Evolutionary conservation across 495 filamentous ascomycete genomes (phyloP), one percentile per base, ranked within the genome.

Genomic region (Penicillium lagena): DNA sequence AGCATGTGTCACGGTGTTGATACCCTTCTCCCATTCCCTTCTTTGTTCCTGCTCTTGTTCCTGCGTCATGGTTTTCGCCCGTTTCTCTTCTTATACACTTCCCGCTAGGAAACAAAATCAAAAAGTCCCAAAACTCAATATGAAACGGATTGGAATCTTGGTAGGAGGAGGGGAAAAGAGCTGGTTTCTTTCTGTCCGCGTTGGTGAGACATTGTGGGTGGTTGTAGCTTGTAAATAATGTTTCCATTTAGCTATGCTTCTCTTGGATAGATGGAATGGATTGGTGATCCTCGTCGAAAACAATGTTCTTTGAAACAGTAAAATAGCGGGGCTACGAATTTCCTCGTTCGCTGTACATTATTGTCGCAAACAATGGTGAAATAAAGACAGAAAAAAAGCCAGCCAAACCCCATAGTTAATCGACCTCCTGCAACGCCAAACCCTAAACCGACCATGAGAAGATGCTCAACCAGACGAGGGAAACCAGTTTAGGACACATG

Each of bases 1-100:
- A 69, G 64, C 67, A 69, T 73, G 64, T 64, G 47, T 64, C 62
- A 65, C 63, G 66, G 68, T 73, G 65, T 72, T 71, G 70, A 72
- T 73, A 72, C 68, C 68, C 70, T 68, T 55, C 45, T 35, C 39
- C 39, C 39, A 43, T 51, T 41, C 43, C 50, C 51, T 48, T 30
- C 30, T 43, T 34, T 56, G 40, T 53, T 22, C 22, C 22, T 22
- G 22, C 22, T 22, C 22, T 22, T 22, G 22, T 22, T 4, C 22
- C 22, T 22, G 22, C 22, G 22, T 22, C 32, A 34, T 34, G 32
- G 32, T 12, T 34, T 34, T 12, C 32, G 9, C 32, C 31, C 32
- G 10, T 12, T 34, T 34, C n/a, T 34, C 32, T 43, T 46, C 31
- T 46, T 47, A 6, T 34, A 34, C 32, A 22, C 4, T 22, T 22